phyloP scores from a whole-genome alignment of 129 eudicot species.

The Ambrosia trifida region DNA sequence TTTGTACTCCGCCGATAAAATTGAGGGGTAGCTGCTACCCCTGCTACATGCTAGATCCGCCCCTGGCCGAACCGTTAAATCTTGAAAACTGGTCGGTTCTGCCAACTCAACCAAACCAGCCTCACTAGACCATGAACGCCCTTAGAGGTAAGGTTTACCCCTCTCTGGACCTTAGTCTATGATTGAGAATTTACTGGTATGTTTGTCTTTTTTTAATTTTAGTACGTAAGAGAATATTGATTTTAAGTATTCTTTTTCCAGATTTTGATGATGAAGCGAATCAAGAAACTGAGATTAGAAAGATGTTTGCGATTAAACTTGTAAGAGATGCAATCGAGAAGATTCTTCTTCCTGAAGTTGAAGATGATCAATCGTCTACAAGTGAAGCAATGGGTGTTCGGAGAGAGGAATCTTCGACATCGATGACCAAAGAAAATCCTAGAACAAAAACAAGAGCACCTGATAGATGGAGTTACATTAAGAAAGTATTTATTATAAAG shows the following conservation, averaged over 20 bases:
- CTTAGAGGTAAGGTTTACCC: no score
- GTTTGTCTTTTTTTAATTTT: no score
- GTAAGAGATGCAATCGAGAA: conserved; percentile 87
- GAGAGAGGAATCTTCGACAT: conserved; percentile 14
- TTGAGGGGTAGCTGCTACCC: no score
- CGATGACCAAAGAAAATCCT: neutral
- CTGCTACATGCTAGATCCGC: no score
- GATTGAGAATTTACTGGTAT: no score
- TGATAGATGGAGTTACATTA: conserved; percentile 71
- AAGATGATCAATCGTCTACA: conserved; percentile 51
- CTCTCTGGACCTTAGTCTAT: no score
- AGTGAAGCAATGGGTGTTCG: conserved; percentile 35
- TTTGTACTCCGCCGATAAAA: no score
- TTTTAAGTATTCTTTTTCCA: neutral
- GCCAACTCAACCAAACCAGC: no score
- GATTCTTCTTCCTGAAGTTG: conserved; percentile 67
- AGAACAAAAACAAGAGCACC: conserved; percentile 35
- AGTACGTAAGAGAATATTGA: neutral
- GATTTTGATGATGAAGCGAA: conserved; percentile 33
- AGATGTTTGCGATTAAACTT: conserved; percentile 69
- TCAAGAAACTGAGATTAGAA: conserved; percentile 60
- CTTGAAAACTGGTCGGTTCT: no score
- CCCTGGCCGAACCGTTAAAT: no score
- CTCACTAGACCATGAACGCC: no score
- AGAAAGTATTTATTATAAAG: conserved; percentile 59